Conservation (phyloP, 352 stramenopile species). For the Pythium folliculosum region DNA sequence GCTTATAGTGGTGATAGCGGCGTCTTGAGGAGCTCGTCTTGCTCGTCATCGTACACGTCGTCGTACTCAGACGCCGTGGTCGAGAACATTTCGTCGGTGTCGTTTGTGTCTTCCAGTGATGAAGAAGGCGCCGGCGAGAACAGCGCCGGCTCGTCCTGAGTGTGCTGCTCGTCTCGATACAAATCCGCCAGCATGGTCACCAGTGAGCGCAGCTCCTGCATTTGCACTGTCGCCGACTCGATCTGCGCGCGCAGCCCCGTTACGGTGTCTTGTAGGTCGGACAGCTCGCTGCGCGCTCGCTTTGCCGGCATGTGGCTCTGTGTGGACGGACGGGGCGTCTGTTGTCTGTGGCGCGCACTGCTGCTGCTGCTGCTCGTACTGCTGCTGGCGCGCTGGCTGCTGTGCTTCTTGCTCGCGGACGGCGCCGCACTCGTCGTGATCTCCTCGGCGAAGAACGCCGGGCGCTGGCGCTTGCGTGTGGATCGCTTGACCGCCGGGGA, state of each 20-base stretch:
- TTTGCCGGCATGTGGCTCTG: not conserved
- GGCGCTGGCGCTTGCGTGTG: conserved; percentile 29
- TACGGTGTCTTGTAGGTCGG: conserved; percentile 25
- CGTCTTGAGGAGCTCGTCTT: conserved; percentile 16
- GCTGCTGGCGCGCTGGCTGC: conserved; percentile 2
- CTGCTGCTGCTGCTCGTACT: not conserved
- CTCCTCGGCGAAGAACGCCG: conserved; percentile 25
- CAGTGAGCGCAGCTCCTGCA: conserved; percentile 24
- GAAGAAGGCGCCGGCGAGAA: conserved; percentile 4
- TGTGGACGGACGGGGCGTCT: not conserved
- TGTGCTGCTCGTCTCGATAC: not conserved
- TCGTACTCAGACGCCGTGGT: conserved; percentile 17
- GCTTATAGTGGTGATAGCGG: conserved; percentile 14
- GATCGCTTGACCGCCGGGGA: conserved; percentile 26
- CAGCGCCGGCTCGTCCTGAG: not conserved
- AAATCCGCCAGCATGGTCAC: conserved; percentile 22
- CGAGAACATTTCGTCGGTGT: conserved; percentile 13
- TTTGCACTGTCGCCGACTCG: conserved; percentile 23
- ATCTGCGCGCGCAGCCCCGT: conserved; percentile 19
- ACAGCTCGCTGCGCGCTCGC: conserved; percentile 18
- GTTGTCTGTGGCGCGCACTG: not conserved
- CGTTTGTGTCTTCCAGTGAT: conserved; percentile 6
- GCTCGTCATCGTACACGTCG: conserved; percentile 3
- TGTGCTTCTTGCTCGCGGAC: conserved; percentile 11
- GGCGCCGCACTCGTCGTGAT: not conserved